Evolutionary conservation across 2,329 filamentous ascomycete genomes (phyloP).

Genomic region (Fusarium sp.): DNA sequence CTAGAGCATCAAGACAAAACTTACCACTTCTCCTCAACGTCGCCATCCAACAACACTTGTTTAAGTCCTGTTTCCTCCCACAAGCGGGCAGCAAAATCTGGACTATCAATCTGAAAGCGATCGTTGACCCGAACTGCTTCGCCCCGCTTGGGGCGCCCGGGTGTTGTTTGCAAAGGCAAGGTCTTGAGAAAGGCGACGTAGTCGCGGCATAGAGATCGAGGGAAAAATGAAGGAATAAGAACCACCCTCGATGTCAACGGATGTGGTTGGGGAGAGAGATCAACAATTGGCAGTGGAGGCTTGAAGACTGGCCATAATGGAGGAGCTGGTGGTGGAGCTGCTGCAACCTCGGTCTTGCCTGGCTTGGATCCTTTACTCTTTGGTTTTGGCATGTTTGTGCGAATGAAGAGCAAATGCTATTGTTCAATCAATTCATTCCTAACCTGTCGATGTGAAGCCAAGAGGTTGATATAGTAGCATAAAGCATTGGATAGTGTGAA

Average conservation of each 20-base stretch:
- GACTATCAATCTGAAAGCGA: slow-evolving; percentile 86
- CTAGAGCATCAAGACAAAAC: slow-evolving; percentile 39
- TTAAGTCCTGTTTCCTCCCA: slow-evolving; percentile 85
- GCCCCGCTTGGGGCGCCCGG: slow-evolving; percentile 82
- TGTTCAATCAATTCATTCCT: neutral
- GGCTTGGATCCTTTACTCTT: slow-evolving; percentile 53
- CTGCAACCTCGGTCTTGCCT: slow-evolving; percentile 36
- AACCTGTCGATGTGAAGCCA: too few relatives aligned
- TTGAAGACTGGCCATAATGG: slow-evolving; percentile 79
- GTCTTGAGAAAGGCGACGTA: slow-evolving; percentile 81
- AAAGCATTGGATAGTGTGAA: neutral
- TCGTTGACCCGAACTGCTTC: slow-evolving; percentile 91
- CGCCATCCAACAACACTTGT: slow-evolving; percentile 66
- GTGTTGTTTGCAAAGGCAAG: slow-evolving; percentile 83
- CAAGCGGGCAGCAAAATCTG: slow-evolving; percentile 78
- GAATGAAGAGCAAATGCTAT: neutral
- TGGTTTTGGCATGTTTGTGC: slow-evolving; percentile 53
- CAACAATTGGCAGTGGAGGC: slow-evolving; percentile 75
- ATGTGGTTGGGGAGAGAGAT: slow-evolving; percentile 73
- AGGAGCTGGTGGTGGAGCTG: slow-evolving; percentile 51
- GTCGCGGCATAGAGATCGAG: slow-evolving; percentile 79
- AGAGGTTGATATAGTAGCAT: neutral
- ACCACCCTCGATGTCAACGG: slow-evolving; percentile 74
- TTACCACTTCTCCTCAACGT: slow-evolving; percentile 62
- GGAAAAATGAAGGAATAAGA: slow-evolving; percentile 81